Conservation (phyloP, 768 basidiomycete genomes). For the Pulveroboletus sp. region DNA sequence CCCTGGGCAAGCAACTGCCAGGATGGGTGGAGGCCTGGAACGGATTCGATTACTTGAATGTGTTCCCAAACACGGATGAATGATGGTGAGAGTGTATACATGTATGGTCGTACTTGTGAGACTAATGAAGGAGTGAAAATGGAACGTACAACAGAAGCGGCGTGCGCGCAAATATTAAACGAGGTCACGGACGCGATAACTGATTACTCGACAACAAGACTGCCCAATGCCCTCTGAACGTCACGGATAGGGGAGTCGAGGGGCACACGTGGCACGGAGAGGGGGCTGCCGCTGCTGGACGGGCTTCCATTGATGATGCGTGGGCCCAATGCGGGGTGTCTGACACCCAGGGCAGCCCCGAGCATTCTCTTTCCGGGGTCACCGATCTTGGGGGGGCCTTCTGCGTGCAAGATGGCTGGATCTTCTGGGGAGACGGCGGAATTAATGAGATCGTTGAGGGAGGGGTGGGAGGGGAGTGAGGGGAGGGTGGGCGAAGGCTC, state of each 20-base stretch:
- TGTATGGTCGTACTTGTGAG: conserved; percentile 22
- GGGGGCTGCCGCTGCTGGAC: conserved; percentile 32
- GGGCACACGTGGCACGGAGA: conserved; percentile 31
- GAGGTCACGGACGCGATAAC: too few species aligned
- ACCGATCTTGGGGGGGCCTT: conserved; percentile 75
- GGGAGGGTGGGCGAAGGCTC: conserved; percentile 85
- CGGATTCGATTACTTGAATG: conserved; percentile 1
- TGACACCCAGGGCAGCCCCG: conserved; percentile 78
- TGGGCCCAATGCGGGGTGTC: conserved; percentile 72
- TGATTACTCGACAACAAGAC: conserved; percentile 69
- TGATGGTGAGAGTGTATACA: conserved; percentile 21
- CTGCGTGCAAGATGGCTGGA: conserved; percentile 59
- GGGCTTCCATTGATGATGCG: conserved; percentile 48
- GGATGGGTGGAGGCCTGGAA: too few species aligned
- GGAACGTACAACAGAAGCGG: conserved; percentile 11
- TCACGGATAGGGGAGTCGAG: conserved; percentile 61
- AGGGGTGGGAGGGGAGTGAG: conserved; percentile 76
- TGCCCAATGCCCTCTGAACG: conserved; percentile 74
- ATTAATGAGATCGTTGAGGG: conserved; percentile 79
- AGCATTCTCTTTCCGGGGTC: conserved; percentile 90
- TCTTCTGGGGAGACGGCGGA: conserved; percentile 60
- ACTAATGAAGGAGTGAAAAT: conserved; percentile 29
- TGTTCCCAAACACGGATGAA: conserved; percentile 3
- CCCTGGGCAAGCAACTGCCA: too few species aligned
- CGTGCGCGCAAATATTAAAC: conserved; percentile 16